Evolutionary conservation across 345 rosid genomes (phyloP).

Genomic region (Erysimum cheiranthoides): DNA sequence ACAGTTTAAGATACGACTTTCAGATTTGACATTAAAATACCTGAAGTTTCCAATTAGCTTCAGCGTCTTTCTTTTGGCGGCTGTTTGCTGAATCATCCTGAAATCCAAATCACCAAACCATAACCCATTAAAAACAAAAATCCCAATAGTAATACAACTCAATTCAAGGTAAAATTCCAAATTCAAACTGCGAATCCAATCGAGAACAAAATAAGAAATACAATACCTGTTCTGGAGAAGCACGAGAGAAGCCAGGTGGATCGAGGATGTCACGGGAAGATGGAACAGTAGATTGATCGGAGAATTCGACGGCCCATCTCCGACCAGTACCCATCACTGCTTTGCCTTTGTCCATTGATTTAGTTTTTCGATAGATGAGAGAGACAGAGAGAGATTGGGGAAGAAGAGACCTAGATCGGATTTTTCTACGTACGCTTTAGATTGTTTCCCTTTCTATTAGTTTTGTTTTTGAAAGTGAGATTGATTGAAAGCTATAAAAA

Average conservation of each 20-base stretch:
- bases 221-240: conserved; percentile 79
- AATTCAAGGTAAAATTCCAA: neutral
- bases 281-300: conserved; percentile 78
- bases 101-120: conserved; percentile 3
- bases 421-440: conserved; percentile 20
- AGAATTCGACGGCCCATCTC: conserved; percentile 97
- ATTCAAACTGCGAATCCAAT: neutral
- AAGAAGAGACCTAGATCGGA: conserved; percentile 41
- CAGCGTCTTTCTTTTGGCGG: conserved; percentile 98
- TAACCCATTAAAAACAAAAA: neutral
- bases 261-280: conserved; percentile 90
- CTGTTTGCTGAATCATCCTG: conserved; percentile 86
- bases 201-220: neutral
- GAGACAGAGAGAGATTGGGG: conserved; percentile 5
- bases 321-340: conserved; percentile 94
- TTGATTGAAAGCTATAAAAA: neutral
- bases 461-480: neutral
- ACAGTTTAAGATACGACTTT: conserved; percentile 10
- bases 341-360: conserved; percentile 91
- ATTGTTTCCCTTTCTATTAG: neutral
- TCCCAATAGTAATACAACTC: conserved; percentile 18
- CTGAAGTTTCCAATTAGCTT: conserved; percentile 96
- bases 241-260: conserved; percentile 92
- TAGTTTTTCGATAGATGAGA: neutral
- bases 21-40: conserved; percentile 46